Percentiles rank a stretch among this genome's conserved stretches.
These are phyloP conservation scores for Hysterium pulicare DNA, from an alignment of 2,329 filamentous ascomycete species.

Conservation along the genomic window DNA sequence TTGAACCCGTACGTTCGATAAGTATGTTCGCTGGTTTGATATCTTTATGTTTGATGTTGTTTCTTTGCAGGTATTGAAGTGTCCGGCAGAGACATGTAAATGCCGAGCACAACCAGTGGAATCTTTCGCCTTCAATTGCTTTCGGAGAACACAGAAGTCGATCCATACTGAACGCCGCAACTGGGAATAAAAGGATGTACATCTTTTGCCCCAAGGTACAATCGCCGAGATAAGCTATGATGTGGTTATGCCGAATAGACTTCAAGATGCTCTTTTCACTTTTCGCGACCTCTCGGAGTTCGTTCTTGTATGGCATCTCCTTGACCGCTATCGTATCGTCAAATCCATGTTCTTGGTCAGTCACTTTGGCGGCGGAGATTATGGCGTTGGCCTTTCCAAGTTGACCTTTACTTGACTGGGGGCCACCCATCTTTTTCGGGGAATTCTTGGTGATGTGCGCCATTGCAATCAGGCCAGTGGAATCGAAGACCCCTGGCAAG, in stretches of 20 bases:
- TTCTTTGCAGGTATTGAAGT: not conserved
- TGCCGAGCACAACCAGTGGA: not conserved
- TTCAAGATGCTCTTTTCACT: not conserved
- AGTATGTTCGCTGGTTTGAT: not conserved
- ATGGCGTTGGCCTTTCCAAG: no score
- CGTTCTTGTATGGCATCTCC: not conserved
- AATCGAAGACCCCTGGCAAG: no score
- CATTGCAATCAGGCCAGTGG: no score
- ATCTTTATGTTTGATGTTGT: not conserved
- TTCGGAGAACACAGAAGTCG: not conserved
- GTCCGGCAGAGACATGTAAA: not conserved
- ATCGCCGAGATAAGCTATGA: not conserved
- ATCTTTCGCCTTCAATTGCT: not conserved
- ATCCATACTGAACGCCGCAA: not conserved
- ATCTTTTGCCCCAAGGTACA: not conserved
- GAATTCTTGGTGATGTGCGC: no score
- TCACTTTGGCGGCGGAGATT: not conserved
- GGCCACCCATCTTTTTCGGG: no score
- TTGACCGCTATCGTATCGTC: not conserved
- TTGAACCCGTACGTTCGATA: not conserved
- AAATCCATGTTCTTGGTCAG: not conserved
- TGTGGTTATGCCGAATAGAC: not conserved
- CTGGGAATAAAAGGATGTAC: not conserved
- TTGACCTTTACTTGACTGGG: no score
- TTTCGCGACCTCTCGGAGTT: not conserved